Evolutionary conservation across 805 yeast genomes (phyloP), one percentile per base, ranked within the genome.

Genomic region (Metschnikowia aberdeeniae): DNA sequence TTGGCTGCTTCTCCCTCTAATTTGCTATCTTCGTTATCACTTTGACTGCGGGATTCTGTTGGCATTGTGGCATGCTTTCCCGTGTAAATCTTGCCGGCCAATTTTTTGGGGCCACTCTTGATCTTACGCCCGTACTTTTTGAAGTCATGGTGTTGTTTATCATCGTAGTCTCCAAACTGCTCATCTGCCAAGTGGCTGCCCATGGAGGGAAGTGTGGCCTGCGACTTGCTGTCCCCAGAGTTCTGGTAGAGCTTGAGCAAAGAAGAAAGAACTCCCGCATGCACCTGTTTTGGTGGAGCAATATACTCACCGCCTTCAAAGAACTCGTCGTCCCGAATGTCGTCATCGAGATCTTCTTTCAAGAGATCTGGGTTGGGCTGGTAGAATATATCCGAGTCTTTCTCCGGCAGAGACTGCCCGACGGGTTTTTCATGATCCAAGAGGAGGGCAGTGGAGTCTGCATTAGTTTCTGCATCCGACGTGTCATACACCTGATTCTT

Each of bases 221-320:
- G 38, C 1, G 69, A 63, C 46, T 61, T 61, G 34, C 47, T 51
- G 12, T 57, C 66, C 22, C 60, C 60, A 3, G 66, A 75, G 56
- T 73, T 69, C 50, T 81, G 84, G 58, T 89, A 89, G 39, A 89
- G 69, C 49, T 81, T 76, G 51, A 89, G 70, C 50, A 89, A 72
- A 1, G 92, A 80, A 0, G 96, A 86, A 26, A 89, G 72, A 13
- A 89, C 92, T 63, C 97, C 97, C 22, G 89, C 89, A 54, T 84
- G 84, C 10, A 88, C 90, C 43, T 76, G 77, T 34, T 74, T 70
- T 6, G 84, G 80, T 0, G 83, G 77, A 1, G 81, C 75, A 43
- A 77, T 71, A 36, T 77, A 80, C 13, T 65, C 76, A 19, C 57
- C 64, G 30, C 55, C 61, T 14, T 59, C 64, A 13, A 60, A 61